Conservation (phyloP, 2,329 filamentous ascomycete genomes). For the Xylaria polymorpha region DNA sequence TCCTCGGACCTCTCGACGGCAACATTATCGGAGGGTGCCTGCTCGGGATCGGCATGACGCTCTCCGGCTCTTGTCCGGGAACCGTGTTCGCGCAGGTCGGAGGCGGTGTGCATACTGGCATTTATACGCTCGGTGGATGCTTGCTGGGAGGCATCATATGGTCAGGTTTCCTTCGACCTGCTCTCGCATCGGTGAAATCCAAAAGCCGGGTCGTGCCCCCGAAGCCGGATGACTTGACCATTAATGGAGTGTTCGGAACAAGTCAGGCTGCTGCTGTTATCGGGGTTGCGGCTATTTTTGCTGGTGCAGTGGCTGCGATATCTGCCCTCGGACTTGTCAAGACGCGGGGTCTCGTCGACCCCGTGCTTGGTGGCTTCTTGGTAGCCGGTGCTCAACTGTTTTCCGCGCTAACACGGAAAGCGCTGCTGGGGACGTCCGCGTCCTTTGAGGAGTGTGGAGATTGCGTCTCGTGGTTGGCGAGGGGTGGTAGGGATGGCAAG, state of each 20-base stretch:
- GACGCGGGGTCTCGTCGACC: conserved; percentile 54
- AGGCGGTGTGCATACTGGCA: conserved; percentile 62
- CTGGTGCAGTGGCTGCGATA: conserved; percentile 55
- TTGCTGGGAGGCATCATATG: conserved; percentile 66
- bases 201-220: conserved; percentile 42
- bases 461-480: conserved; percentile 56
- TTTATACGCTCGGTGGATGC: conserved; percentile 65
- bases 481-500: conserved; percentile 43
- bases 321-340: conserved; percentile 49
- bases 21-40: conserved; percentile 73
- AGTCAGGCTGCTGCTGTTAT: conserved; percentile 54
- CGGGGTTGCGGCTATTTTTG: conserved; percentile 57
- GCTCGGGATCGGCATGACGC: conserved; percentile 73
- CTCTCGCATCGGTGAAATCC: conserved; percentile 43
- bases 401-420: conserved; percentile 64
- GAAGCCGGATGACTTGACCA: conserved; percentile 44
- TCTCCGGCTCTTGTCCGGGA: conserved; percentile 74
- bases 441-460: conserved; percentile 71
- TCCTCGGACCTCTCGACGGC: conserved; percentile 69
- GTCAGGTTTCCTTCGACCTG: conserved; percentile 57
- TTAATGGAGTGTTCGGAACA: conserved; percentile 57
- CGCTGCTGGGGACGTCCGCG: conserved; percentile 69
- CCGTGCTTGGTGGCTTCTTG: conserved; percentile 66
- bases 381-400: conserved; percentile 69
- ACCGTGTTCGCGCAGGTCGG: conserved; percentile 72